These are phyloP conservation scores for Potentilla sterilis DNA, from an alignment of 306 rosid species.

Conservation along the genomic window DNA sequence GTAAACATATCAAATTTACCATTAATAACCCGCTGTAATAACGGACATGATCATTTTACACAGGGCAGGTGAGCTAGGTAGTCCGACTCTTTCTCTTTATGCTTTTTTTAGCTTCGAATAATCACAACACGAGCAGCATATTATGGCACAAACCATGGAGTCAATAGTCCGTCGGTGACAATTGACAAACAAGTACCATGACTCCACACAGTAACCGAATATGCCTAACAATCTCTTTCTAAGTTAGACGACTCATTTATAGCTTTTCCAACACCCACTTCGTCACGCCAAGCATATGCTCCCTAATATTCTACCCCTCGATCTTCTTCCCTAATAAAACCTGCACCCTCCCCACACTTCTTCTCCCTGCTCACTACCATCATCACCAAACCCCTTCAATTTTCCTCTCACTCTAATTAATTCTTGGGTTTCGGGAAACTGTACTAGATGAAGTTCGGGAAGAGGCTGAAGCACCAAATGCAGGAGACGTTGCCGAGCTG, in stretches of 20 bases:
- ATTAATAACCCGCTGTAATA: neutral
- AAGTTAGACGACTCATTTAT: slow-evolving; percentile 46
- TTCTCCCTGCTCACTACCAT: slow-evolving; percentile 15
- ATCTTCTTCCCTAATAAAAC: slow-evolving; percentile 31
- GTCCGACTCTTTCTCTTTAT: neutral
- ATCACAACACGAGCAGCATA: neutral
- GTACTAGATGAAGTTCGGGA: slow-evolving; percentile 69
- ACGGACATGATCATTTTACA: neutral
- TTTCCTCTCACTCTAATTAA: neutral
- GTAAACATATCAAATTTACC: no score
- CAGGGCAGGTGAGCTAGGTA: neutral
- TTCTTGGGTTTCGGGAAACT: neutral
- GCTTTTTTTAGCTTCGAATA: neutral
- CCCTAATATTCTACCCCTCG: slow-evolving; percentile 53
- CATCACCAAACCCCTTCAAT: slow-evolving; percentile 3
- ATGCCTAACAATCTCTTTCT: slow-evolving; percentile 54
- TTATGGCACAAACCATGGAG: neutral
- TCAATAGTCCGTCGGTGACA: slow-evolving; percentile 24
- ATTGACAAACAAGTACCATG: slow-evolving; percentile 13
- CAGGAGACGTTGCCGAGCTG: slow-evolving; percentile 66
- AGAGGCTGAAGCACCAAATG: slow-evolving; percentile 71
- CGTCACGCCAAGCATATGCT: slow-evolving; percentile 84
- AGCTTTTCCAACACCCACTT: slow-evolving; percentile 46
- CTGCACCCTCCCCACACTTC: slow-evolving; percentile 9
- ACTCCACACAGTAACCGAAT: slow-evolving; percentile 48